Conservation (phyloP, 1,284 basidiomycete genomes). For the Ceratobasidium sp. region DNA sequence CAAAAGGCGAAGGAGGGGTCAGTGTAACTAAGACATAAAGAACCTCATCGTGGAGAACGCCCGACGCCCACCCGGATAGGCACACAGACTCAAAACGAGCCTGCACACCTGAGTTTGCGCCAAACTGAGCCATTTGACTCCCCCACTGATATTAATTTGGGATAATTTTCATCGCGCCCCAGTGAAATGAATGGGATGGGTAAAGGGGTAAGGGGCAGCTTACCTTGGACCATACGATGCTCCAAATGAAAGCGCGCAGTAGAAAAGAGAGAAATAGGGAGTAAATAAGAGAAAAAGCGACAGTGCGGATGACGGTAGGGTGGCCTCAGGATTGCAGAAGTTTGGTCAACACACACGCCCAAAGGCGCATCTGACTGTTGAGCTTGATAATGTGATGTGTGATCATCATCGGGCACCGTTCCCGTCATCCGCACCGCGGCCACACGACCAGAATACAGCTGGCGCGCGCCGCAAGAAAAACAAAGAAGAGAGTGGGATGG, state of each 20-base stretch:
- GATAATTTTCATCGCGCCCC: not conserved
- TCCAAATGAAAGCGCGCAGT: too few species aligned
- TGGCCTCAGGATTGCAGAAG: slow-evolving; percentile 45
- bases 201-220: too few species aligned
- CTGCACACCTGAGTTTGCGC: slow-evolving; percentile 1
- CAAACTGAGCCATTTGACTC: slow-evolving; percentile 10
- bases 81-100: slow-evolving; percentile 30
- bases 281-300: not conserved
- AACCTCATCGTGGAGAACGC: slow-evolving; percentile 24
- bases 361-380: slow-evolving; percentile 42
- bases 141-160: slow-evolving; percentile 3
- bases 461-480: slow-evolving; percentile 1
- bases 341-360: slow-evolving; percentile 33
- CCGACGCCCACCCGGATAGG: slow-evolving; percentile 16
- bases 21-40: slow-evolving; percentile 31
- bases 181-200: not conserved
- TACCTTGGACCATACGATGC: too few species aligned
- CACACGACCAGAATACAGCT: slow-evolving; percentile 31
- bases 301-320: not conserved
- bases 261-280: too few species aligned
- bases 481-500: too few species aligned
- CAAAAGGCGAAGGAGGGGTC: not conserved
- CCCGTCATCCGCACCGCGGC: slow-evolving; percentile 27
- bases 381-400: slow-evolving; percentile 44
- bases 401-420: slow-evolving; percentile 36